Base-by-base conservation (phyloP, 495 filamentous ascomycete species). In the Talaromyces proteolyticus region DNA sequence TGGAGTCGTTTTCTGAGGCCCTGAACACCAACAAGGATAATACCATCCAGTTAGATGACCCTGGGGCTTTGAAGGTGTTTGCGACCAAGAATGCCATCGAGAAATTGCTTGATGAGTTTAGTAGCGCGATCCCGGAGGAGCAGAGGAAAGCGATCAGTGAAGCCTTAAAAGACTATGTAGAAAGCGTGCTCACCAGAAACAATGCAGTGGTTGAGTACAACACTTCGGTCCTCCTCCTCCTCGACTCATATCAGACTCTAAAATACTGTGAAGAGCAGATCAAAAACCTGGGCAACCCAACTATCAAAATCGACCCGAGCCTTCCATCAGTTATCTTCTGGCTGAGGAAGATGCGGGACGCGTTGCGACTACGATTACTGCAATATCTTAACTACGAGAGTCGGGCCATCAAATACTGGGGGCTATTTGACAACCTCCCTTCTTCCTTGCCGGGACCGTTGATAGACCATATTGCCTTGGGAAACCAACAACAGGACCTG, bases 131-230 rank as follows among this genome's bases (percentile, higher is more conserved):
- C 24, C 17, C 21, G 42, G 42, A 45, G 21, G 21, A 45, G 24
- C 14, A 24, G 16, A 45, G 42, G 24, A 45, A 45, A 24, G 42
- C 18, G 3, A 24, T 45, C n/a, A 24, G 3, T 23, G 21, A 24
- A 20, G 42, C 42, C 16, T 45, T 19, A 34, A 47, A 36, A 36
- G 23, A 29, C 23, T 14, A 17, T 18, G n/a, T 17, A 36, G 24
- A 29, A 36, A 34, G 17, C 10, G 34, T 49, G 21, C 29, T 40
- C 17, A 49, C 37, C 16, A 16, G 47, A 8, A 49, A 49, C 47
- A 38, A 49, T 16, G 47, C 47, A 16, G 34, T 49, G 34, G 37
- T 49, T 16, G 11, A 42, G 22, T 40, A 49, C 34, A 49, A 49
- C 47, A 40, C 29, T 20, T 20, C 10, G 14, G 25, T 49, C 19